These are phyloP conservation scores for Wickerhamiella vanderwaltii DNA, from an alignment of 805 yeast species.

Conservation along the genomic window DNA sequence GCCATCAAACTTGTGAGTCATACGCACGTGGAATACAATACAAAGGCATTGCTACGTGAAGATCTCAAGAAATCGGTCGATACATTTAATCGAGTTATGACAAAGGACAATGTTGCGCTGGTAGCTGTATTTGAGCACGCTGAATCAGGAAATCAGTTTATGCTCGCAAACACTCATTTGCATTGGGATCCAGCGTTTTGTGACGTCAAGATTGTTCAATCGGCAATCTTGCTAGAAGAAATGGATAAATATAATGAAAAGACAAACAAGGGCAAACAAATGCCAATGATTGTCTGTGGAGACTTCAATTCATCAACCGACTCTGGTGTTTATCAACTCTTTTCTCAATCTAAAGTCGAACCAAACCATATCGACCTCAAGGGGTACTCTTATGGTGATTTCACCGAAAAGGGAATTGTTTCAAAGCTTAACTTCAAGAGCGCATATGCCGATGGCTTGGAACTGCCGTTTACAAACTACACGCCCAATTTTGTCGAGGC, in stretches of 20 bases:
- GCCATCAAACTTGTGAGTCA: conserved; percentile 62
- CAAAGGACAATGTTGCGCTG: conserved; percentile 85
- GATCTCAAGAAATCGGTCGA: conserved; percentile 89
- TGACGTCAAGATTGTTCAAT: conserved; percentile 94
- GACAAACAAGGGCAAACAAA: conserved; percentile 32
- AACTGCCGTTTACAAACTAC: conserved; percentile 86
- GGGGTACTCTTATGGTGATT: conserved; percentile 82
- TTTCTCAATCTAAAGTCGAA: conserved; percentile 68
- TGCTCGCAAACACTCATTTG: conserved; percentile 82
- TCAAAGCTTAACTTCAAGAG: conserved; percentile 75
- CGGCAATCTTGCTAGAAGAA: conserved; percentile 82
- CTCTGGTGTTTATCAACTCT: conserved; percentile 85
- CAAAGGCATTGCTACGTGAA: conserved; percentile 35
- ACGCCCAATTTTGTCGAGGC: conserved; percentile 89
- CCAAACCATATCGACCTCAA: conserved; percentile 62
- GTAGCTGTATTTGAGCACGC: conserved; percentile 62
- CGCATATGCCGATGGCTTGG: conserved; percentile 73
- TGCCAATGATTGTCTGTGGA: conserved; percentile 82
- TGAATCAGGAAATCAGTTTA: conserved; percentile 56
- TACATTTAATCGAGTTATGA: conserved; percentile 89
- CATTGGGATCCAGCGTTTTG: conserved; percentile 97
- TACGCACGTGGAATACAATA: conserved; percentile 67
- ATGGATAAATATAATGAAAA: conserved; percentile 45
- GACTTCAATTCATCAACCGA: conserved; percentile 83
- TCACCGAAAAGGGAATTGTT: conserved; percentile 76